phyloP scores from a whole-genome alignment of 2,329 filamentous ascomycete species.

The Fusarium devonianum region DNA sequence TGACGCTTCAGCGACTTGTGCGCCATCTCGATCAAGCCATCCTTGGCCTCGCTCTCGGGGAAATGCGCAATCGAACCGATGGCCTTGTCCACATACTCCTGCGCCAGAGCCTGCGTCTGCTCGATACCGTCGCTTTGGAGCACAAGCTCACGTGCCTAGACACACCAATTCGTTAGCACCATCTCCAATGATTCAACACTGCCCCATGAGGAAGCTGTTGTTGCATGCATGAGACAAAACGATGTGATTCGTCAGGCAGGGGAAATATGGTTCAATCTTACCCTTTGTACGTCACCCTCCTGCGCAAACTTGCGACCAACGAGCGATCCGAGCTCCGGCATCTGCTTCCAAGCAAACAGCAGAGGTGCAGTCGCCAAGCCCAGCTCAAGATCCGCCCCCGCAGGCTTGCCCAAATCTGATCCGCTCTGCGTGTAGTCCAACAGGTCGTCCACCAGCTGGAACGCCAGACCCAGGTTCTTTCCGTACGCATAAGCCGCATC shows the following conservation, averaged over 20 bases:
- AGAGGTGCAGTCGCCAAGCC: slow-evolving; percentile 93
- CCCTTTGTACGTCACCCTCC: slow-evolving; percentile 84
- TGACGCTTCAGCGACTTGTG: slow-evolving; percentile 87
- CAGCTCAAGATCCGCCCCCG: slow-evolving; percentile 90
- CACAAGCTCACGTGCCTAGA: slow-evolving; percentile 85
- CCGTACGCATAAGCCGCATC: slow-evolving; percentile 93
- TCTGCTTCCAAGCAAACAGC: slow-evolving; percentile 93
- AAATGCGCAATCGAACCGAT: slow-evolving; percentile 84
- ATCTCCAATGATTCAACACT: slow-evolving; percentile 11
- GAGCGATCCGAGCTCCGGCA: slow-evolving; percentile 81
- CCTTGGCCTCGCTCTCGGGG: slow-evolving; percentile 93
- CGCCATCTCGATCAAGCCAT: slow-evolving; percentile 91
- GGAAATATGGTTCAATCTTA: slow-evolving; percentile 55
- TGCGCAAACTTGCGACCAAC: slow-evolving; percentile 89
- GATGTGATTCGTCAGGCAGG: slow-evolving; percentile 27
- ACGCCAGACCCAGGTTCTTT: slow-evolving; percentile 91
- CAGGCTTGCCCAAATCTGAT: slow-evolving; percentile 89
- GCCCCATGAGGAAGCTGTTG: neutral
- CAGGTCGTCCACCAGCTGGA: slow-evolving; percentile 98
- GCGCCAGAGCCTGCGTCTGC: slow-evolving; percentile 87
- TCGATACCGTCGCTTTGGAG: slow-evolving; percentile 85
- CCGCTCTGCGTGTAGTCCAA: slow-evolving; percentile 92
- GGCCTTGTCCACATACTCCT: slow-evolving; percentile 89
- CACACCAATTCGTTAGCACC: slow-evolving; percentile 32
- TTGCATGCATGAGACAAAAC: slow-evolving; percentile 1